Percentiles rank a stretch among this genome's conserved stretches.
phyloP scores from a whole-genome alignment of 73 alveolate species.

The Paramecium caudatum region DNA sequence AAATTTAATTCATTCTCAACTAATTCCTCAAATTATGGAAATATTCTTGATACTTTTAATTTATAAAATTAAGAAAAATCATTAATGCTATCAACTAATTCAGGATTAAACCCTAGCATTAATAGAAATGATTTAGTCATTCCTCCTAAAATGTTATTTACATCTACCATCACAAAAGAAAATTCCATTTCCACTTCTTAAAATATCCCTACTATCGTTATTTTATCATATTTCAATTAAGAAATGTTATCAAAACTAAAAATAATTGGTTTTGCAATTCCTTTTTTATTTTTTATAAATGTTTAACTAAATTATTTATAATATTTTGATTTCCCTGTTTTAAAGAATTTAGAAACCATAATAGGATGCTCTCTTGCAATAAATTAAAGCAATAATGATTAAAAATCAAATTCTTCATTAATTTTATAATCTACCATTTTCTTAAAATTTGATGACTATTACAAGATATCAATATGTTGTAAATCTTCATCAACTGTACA shows the following conservation, averaged over 20 bases:
- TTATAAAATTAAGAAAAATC: neutral
- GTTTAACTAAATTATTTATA: neutral
- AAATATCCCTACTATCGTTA: neutral
- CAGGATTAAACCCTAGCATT: conserved; percentile 9
- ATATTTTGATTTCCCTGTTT: conserved; percentile 38
- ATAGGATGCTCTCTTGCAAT: conserved; percentile 9
- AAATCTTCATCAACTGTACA: neutral
- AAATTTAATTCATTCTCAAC: neutral
- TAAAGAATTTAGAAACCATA: neutral
- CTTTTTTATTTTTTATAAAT: neutral
- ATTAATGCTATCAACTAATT: neutral
- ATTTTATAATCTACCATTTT: neutral
- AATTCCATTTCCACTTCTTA: neutral
- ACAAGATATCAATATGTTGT: neutral
- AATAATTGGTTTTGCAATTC: conserved; percentile 21
- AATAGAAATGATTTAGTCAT: neutral
- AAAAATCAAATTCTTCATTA: neutral
- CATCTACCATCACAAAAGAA: conserved; percentile 2
- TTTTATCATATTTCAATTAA: neutral
- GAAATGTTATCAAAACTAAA: neutral
- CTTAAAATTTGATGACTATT: neutral
- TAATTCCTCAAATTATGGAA: conserved; percentile 15
- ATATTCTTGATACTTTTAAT: neutral
- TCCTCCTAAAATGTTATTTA: neutral
- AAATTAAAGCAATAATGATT: neutral